Percentiles rank a stretch among this genome's conserved stretches.
These are phyloP conservation scores for Pichia pseudocactophila DNA, from an alignment of 805 yeast genomes.

Conservation along the genomic window DNA sequence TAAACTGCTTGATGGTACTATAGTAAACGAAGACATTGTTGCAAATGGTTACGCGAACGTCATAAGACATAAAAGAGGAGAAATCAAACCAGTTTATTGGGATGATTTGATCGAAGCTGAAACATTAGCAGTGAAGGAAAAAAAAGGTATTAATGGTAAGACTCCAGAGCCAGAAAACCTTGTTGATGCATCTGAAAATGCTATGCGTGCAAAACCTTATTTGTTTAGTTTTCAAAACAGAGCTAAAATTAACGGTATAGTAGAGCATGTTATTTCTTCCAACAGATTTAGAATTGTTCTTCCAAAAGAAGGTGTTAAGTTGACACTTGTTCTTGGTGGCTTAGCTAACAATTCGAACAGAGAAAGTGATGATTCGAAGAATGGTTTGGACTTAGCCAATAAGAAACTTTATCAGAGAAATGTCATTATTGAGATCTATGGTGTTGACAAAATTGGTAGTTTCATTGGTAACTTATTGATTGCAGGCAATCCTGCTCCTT, in stretches of 20 bases:
- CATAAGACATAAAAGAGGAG: conserved; percentile 64
- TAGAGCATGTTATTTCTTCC: conserved; percentile 63
- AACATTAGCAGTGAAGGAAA: conserved; percentile 42
- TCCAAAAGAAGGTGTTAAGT: conserved; percentile 62
- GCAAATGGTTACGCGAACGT: conserved; percentile 69
- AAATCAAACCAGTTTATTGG: conserved; percentile 67
- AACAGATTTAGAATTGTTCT: conserved; percentile 57
- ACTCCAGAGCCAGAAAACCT: conserved; percentile 50
- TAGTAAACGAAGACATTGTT: conserved; percentile 54
- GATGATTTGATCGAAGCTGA: conserved; percentile 68
- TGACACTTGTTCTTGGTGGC: conserved; percentile 73
- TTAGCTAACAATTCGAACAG: conserved; percentile 36
- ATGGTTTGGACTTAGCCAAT: conserved; percentile 46
- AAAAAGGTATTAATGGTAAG: conserved; percentile 57
- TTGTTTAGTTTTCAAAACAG: conserved; percentile 61
- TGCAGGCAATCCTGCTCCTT: conserved; percentile 42
- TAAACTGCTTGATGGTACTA: conserved; percentile 39
- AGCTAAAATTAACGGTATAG: conserved; percentile 55
- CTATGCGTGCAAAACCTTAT: conserved; percentile 64
- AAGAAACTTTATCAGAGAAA: conserved; percentile 60
- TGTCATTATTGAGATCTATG: conserved; percentile 59
- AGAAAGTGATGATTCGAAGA: conserved; percentile 32
- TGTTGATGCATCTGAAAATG: conserved; percentile 74
- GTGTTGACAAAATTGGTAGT: conserved; percentile 69
- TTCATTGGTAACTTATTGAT: conserved; percentile 65